Evolutionary conservation across 2,329 filamentous ascomycete species (phyloP), one percentile per base, ranked within the genome.

Genomic region (Stagonosporopsis rhizophila): DNA sequence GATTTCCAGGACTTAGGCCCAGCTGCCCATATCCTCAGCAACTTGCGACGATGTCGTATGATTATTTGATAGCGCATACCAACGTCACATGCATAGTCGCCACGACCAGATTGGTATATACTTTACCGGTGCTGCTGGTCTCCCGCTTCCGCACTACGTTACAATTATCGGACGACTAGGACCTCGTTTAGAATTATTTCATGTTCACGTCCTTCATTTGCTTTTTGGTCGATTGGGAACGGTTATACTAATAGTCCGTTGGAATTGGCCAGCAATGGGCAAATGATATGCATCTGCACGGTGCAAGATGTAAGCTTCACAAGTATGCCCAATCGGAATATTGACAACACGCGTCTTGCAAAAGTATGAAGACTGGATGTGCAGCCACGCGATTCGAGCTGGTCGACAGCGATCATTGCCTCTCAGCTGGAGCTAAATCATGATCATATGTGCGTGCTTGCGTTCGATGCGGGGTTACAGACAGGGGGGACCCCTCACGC

Each of bases 361-460:
- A 28, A 28, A 28, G 11, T 11, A 28, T 32, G 17, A 15, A 35
- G 11, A 14, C n/a, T n/a, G 17, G 15, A 19, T 6, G 20, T 7
- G 28, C 47, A 27, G n/a, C 41, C 30, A 41, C 3, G 30, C 20
- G 11, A 23, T 38, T 38, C n/a, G 25, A 27, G 8, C 30, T 11
- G 6, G 27, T 38, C 34, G 17, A 34, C 14, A 8, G 15, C 15
- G 50, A 45, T 41, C 14, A 42, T 46, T 27, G 37, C 14, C 12
- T 30, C 0, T 17, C 27, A 23, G 27, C 12, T 28, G 25, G 28
- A 32, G 15, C 32, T 8, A 28, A 28, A 20, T 12, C n/a, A 12
- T 20, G 39, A 4, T 9, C 25, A 30, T 51, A 38, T 17, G 48
- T 51, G 48, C 48, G 48, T 52, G 34, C 25, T 34, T 23, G 32